Evolutionary conservation across 257 asterid genomes (phyloP).

Genomic region (Petrea volubilis): DNA sequence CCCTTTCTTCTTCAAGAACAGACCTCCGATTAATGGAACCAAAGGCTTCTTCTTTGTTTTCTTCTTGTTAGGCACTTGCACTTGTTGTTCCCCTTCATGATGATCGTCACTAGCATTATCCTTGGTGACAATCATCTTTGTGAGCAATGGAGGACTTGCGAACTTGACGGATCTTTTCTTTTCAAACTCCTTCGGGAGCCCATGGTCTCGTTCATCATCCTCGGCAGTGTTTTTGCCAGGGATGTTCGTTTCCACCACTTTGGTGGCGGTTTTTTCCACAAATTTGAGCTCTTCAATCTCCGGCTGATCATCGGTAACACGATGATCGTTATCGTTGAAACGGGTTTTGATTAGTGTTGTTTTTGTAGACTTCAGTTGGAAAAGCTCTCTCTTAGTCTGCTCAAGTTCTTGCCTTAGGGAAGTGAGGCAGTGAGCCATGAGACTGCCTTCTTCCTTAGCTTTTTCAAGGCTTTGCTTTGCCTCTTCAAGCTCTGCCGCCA

Average conservation of each 20-base stretch:
- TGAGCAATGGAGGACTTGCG: conserved; percentile 66
- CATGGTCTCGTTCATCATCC: not conserved
- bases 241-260: not conserved
- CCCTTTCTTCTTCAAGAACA: conserved; percentile 46
- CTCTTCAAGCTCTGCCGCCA: conserved; percentile 52
- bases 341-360: conserved; percentile 24
- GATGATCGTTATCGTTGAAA: not conserved
- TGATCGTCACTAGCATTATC: conserved; percentile 14
- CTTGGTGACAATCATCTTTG: conserved; percentile 38
- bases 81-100: not conserved
- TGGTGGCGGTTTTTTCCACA: conserved; percentile 38
- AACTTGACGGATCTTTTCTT: conserved; percentile 80
- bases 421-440: conserved; percentile 54
- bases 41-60: conserved; percentile 58
- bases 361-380: conserved; percentile 40
- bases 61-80: conserved; percentile 33
- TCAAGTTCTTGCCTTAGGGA: conserved; percentile 67
- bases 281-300: conserved; percentile 68
- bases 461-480: conserved; percentile 52
- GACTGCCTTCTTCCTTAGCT: conserved; percentile 55
- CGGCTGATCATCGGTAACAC: conserved; percentile 20
- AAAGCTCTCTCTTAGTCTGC: conserved; percentile 63
- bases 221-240: not conserved
- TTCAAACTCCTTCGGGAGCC: conserved; percentile 21
- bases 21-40: conserved; percentile 55